Conservation (phyloP, 352 stramenopile species). For the Globisporangium middletonii region DNA sequence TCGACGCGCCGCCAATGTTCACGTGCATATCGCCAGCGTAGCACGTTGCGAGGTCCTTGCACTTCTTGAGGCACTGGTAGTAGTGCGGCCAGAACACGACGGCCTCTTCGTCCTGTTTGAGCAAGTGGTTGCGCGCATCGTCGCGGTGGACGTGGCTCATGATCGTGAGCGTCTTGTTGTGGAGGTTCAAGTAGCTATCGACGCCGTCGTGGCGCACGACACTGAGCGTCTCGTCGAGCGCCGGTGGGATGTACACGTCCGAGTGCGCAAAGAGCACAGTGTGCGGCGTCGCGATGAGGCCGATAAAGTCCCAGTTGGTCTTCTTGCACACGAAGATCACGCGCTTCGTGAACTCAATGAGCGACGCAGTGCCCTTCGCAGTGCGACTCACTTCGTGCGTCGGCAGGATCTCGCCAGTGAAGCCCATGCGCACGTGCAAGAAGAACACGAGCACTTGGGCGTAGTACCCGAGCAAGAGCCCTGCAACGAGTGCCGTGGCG, state of each 20-base stretch:
- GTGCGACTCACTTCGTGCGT: slow-evolving; percentile 33
- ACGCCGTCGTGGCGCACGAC: slow-evolving; percentile 56
- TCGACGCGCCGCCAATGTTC: slow-evolving; percentile 53
- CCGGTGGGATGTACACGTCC: slow-evolving; percentile 44
- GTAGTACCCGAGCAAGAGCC: slow-evolving; percentile 62
- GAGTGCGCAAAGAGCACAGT: slow-evolving; percentile 63
- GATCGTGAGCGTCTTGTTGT: slow-evolving; percentile 80
- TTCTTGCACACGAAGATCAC: slow-evolving; percentile 69
- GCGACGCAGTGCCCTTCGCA: slow-evolving; percentile 39
- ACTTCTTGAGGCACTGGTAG: slow-evolving; percentile 69
- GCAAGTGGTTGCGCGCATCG: slow-evolving; percentile 44
- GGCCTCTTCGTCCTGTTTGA: slow-evolving; percentile 75
- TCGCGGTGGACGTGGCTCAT: slow-evolving; percentile 60
- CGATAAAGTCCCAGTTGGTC: slow-evolving; percentile 77
- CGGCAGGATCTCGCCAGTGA: slow-evolving; percentile 40
- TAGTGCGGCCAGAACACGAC: slow-evolving; percentile 78
- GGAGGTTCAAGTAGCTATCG: slow-evolving; percentile 70
- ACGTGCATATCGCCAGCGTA: slow-evolving; percentile 81
- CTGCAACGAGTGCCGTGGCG: slow-evolving; percentile 14
- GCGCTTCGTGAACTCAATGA: slow-evolving; percentile 50
- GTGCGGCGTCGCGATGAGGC: slow-evolving; percentile 57
- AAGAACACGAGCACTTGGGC: slow-evolving; percentile 66
- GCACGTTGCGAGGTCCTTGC: slow-evolving; percentile 53
- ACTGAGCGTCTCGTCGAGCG: slow-evolving; percentile 46
- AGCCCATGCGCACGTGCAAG: slow-evolving; percentile 49